A percentile compares a stretch with the other conserved stretches of the same genome.
These are phyloP conservation scores for Rhynchospora pubera DNA, from an alignment of 176 grass and related monocot species.

Conservation along the genomic window DNA sequence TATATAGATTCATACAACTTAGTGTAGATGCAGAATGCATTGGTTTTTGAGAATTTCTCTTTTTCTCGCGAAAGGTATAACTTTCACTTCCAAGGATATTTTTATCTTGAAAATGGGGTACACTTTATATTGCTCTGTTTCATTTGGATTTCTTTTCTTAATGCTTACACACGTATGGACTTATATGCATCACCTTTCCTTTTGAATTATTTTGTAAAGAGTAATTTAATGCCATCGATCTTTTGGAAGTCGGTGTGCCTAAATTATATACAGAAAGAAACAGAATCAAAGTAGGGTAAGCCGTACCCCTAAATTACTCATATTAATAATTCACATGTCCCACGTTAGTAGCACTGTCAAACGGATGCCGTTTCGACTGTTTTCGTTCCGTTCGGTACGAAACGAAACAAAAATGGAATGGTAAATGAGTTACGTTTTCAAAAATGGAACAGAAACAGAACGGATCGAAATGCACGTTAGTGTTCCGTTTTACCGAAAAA, in stretches of 20 bases:
- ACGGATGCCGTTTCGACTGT: no score
- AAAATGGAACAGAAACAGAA: no score
- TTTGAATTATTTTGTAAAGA: background rate
- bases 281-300: no score
- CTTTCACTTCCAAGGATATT: background rate
- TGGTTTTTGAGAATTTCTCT: background rate
- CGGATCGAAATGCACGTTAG: no score
- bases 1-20: background rate
- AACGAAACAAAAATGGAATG: no score
- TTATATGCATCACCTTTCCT: background rate
- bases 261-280: background rate
- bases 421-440: no score
- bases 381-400: no score
- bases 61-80: background rate
- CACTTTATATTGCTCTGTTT: background rate
- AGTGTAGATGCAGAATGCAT: background rate
- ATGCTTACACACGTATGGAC: background rate
- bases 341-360: no score
- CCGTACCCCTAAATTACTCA: background rate
- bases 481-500: no score
- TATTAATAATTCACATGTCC: background rate
- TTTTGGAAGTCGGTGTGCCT: background rate
- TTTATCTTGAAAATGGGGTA: background rate
- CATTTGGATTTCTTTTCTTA: background rate
- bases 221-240: background rate